Base-by-base conservation (phyloP, 768 basidiomycete species). In the Gymnopilus junonius region DNA sequence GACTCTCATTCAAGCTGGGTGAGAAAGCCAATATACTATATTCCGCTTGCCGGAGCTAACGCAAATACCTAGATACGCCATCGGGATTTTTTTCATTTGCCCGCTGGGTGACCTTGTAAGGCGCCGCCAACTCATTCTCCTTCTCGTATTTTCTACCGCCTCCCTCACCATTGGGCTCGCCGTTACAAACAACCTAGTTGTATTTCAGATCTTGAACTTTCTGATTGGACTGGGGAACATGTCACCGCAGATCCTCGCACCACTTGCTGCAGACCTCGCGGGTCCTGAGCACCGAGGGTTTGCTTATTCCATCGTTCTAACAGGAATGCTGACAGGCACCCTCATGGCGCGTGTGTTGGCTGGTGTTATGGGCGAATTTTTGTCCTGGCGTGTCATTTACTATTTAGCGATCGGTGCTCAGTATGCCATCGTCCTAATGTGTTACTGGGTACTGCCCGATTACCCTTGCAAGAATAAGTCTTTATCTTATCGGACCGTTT, bases 81-180 rank as follows among this genome's bases (percentile, higher is more conserved):
- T 76, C 14, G 92, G 92, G 0, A 81, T 94, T 7, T 73, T 94
- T 7, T 74, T 94, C 58, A 85, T 95, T 56, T 84, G 89, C 0
- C 94, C 94, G 0, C 79, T 93, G 0, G 94, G 94, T 12, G 94
- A 97, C 72, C 82, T 95, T 17, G 83, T 94, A 37, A 87, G 90
- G 23, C 79, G 94, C 34, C 82, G 94, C 6, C 88, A 87, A 46
- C 79, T 96, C 0, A 79, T 90, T 40, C 78, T 95, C 25, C 60
- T 82, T 7, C 75, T 93, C 17, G 76, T 89, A 27, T 67, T 83
- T 3, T 46, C 82, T 27, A 85, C 88, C 0, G 80, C 84, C 0
- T 67, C 81, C 2, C 77, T 96, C 4, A 86, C 90, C 0, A 86
- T 95, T 42, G 93, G 89, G 0, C 80, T 94, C 2, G 84, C 90